Conservation (phyloP, 345 rosid genomes). For the Murraya paniculata region DNA sequence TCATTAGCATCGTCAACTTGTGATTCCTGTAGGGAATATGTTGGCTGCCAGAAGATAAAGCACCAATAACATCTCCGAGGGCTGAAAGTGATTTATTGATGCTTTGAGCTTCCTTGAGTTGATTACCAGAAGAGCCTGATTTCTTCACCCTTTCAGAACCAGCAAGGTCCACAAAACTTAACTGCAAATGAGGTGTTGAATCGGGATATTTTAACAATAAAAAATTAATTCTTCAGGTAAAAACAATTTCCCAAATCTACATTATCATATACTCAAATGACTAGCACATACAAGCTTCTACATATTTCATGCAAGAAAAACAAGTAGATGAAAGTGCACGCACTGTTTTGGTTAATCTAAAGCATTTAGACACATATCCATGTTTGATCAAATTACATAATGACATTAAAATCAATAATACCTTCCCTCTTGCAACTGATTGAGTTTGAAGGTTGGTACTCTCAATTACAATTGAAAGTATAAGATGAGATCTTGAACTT, state of each 20-base stretch:
- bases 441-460: conserved; percentile 97
- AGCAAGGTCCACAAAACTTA: conserved; percentile 97
- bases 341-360: neutral
- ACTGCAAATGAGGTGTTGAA: conserved; percentile 41
- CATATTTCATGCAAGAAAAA: neutral
- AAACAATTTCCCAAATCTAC: neutral
- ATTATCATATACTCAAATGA: neutral
- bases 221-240: neutral
- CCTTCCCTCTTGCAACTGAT: conserved; percentile 92
- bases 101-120: conserved; percentile 97
- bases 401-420: conserved; percentile 14
- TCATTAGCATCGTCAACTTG: conserved; percentile 95
- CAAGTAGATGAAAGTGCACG: neutral
- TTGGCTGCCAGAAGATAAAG: conserved; percentile 79
- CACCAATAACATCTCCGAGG: conserved; percentile 90
- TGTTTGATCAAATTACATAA: neutral
- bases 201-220: conserved; percentile 7
- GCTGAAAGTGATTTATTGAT: conserved; percentile 96
- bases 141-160: conserved; percentile 96
- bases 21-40: conserved; percentile 94
- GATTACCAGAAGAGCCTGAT: conserved; percentile 84
- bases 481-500: conserved; percentile 92
- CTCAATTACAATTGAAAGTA: conserved; percentile 84
- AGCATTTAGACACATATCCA: neutral
- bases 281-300: neutral